Conservation (phyloP, 2,329 filamentous ascomycete species). For the Zasmidium angulare region DNA sequence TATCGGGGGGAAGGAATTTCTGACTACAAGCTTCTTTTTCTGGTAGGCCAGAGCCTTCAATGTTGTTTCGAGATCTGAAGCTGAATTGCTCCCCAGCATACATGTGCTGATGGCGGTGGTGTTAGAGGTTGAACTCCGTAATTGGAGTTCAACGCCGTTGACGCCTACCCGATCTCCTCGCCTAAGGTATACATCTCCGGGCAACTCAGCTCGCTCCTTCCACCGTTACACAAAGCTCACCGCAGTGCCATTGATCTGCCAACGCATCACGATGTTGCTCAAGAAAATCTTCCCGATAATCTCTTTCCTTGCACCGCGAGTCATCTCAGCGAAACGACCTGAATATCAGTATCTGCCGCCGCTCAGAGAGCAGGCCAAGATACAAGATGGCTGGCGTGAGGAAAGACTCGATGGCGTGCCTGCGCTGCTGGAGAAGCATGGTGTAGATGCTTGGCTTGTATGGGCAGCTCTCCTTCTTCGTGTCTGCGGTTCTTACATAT, state of each 20-base stretch:
- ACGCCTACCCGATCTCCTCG: too few relatives aligned
- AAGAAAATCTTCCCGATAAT: not conserved
- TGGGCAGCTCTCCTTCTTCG: not conserved
- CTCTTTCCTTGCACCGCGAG: not conserved
- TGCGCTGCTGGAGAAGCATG: constrained; percentile 16
- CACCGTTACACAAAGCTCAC: not conserved
- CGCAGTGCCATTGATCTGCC: not conserved
- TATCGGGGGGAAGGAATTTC: too few relatives aligned
- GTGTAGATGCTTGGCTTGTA: constrained; percentile 25
- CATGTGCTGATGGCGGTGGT: too few relatives aligned
- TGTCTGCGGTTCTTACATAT: not conserved
- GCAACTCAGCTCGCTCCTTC: not conserved
- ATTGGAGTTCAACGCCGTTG: too few relatives aligned
- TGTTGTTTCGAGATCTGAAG: too few relatives aligned
- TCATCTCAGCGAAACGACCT: not conserved
- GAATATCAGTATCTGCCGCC: constrained; percentile 13
- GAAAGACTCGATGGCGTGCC: constrained; percentile 20
- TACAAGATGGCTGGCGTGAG: constrained; percentile 21
- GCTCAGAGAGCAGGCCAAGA: constrained; percentile 19
- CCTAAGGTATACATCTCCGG: not conserved
- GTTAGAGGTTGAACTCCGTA: too few relatives aligned
- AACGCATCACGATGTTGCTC: not conserved
- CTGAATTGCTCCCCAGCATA: too few relatives aligned
- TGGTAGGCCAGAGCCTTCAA: too few relatives aligned
- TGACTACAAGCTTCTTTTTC: too few relatives aligned